Percentiles rank a stretch among this genome's conserved stretches.
phyloP scores from a whole-genome alignment of 208 protist species.

The Herpetomonas tarakana region DNA sequence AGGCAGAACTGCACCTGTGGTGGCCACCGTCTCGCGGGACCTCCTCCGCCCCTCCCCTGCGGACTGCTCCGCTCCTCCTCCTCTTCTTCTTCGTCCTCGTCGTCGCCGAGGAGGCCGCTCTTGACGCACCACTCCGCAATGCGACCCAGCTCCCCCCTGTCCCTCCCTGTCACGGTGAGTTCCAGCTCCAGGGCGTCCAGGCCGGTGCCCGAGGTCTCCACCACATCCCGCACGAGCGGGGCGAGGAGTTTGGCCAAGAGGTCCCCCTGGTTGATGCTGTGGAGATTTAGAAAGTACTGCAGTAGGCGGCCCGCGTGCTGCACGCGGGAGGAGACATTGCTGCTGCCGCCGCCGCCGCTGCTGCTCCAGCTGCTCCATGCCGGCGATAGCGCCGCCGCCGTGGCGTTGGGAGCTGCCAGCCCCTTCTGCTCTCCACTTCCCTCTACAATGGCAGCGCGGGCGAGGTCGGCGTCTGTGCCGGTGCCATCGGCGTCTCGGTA shows the following conservation, averaged over 20 bases:
- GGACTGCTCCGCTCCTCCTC: too few relatives aligned
- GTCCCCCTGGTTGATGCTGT: conserved; percentile 33
- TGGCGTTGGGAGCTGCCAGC: too few relatives aligned
- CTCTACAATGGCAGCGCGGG: too few relatives aligned
- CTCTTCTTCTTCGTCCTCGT: conserved; percentile 10
- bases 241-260: conserved; percentile 46
- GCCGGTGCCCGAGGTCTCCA: conserved; percentile 12
- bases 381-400: too few relatives aligned
- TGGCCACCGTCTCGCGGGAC: neutral
- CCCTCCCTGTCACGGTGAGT: conserved; percentile 55
- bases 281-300: conserved; percentile 43
- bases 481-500: too few relatives aligned
- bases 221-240: conserved; percentile 34
- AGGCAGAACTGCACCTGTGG: conserved; percentile 34
- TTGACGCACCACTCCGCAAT: conserved; percentile 63
- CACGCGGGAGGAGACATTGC: conserved; percentile 16
- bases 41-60: too few relatives aligned
- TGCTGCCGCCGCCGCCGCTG: conserved; percentile 18
- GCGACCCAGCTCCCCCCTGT: conserved; percentile 39
- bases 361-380: too few relatives aligned
- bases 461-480: too few relatives aligned
- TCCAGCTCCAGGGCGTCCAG: conserved; percentile 60
- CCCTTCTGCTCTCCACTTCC: too few relatives aligned
- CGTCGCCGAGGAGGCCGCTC: conserved; percentile 40
- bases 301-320: conserved; percentile 27